Evolutionary conservation across 1,139 yeast genomes (phyloP), one percentile per base, ranked within the genome.

Genomic region (Diutina neorugosa): DNA sequence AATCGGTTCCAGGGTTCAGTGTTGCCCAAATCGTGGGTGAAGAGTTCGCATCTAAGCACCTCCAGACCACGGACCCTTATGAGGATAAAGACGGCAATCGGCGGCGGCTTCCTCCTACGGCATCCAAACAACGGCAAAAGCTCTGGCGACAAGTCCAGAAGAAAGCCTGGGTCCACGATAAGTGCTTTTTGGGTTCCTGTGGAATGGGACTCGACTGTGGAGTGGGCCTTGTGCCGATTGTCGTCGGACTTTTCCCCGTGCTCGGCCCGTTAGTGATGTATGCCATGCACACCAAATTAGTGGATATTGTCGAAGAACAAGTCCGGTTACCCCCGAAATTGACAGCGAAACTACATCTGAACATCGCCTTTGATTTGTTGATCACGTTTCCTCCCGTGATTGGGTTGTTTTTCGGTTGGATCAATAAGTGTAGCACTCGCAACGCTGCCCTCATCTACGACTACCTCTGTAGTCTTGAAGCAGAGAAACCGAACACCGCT

Each of bases 101-200:
- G 55, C 73, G 87, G 37, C 76, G 77, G 59, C 74, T 88, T 14
- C 50, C 50, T 3, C 40, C 40, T 1, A n/a, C 23, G 14, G 84
- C 90, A 0, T 74, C 84, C n/a, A 77, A 78, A 53, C 71, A 74
- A 43, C 95, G 89, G 59, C 80, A 77, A 51, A 77, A 78, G 61
- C 68, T 77, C 12, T 90, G 94, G 94, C 85, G 82, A 62, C 69
- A 66, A 46, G 73, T 90, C n/a, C 91, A 84, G 61, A 74, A 69
- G 52, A 75, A 78, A 58, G 96, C 97, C 0, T 91, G 96, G 96
- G 63, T 76, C 8, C 91, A 90, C 62, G 98, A 91, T 64, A 77
- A 79, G 59, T 86, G 95, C 62, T 78, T 82, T 55, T 72, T 87
- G 60, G 95, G 95, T 1, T 84, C 91, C 58, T 85, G 83, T 59